Base-by-base conservation (phyloP, 352 stramenopile species). In the Pythium dissimile region DNA sequence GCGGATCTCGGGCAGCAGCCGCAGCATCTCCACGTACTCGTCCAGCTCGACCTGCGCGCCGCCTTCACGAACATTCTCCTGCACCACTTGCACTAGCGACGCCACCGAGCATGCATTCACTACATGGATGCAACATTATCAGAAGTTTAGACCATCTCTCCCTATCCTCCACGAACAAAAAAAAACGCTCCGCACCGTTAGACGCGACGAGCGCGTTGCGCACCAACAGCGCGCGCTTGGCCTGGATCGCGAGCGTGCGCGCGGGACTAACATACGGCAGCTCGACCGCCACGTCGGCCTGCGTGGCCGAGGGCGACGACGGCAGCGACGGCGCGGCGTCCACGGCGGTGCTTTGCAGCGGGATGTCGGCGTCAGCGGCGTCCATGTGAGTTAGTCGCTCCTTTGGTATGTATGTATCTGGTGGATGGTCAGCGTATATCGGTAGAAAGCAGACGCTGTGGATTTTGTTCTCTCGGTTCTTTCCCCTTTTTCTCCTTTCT, bases 191-290 rank as follows among this genome's bases (percentile, higher is more conserved):
- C 50, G n/a, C 24, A 81, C 72, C 46, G 16, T 87, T 83, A 1
- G 77, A 81, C 5, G 72, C 81, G 15, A 92, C 76, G 5, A 94
- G 72, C 11, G 84, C 77, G 42, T 94, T 90, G 51, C 72, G 76
- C 45, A 92, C 71, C 21, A 64, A 42, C 65, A 81, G 63, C 38
- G 85, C 84, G 50, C 81, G 77, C 66, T 83, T 92, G 44, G 78
- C 80, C 54, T 91, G 77, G 27, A 91, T 76, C 53, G 77, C 71
- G 23, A 93, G 59, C 38, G 79, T 77, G 35, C 71, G 80, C 48
- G 59, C 75, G 13, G 79, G 71, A 58, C 60, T 77, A 34, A 87
- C 65, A 47, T 83, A 88, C 2, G 84, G 81, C 49, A 93, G 41
- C 21, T 78, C 64, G 16, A 91, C 54, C 11, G 73, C 55, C 26